Percentiles rank a stretch among this genome's conserved stretches.
These are phyloP conservation scores for Fibroporia radiculosa DNA, from an alignment of 768 basidiomycete species.

Conservation along the genomic window DNA sequence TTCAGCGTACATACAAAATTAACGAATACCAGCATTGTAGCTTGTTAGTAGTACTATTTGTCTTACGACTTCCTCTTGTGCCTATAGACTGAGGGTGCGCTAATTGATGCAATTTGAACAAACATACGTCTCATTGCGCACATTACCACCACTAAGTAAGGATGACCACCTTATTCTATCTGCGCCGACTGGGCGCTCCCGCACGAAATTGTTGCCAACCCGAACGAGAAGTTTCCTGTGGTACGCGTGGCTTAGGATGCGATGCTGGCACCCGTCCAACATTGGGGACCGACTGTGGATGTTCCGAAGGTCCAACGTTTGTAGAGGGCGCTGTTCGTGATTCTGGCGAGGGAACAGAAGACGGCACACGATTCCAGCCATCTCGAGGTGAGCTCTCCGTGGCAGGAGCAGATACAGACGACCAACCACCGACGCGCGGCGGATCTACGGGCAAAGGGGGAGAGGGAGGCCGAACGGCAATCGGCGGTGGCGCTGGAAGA, in stretches of 20 bases:
- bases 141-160: not conserved
- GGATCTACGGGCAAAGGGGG: not conserved
- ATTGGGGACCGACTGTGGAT: not conserved
- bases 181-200: constrained; percentile 16
- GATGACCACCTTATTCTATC: not conserved
- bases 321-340: too few species aligned
- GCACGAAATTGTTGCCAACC: constrained; percentile 24
- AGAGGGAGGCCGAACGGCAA: not conserved
- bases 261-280: not conserved
- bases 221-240: constrained; percentile 16
- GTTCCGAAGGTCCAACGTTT: too few species aligned
- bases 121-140: not conserved
- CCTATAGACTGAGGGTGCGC: not conserved
- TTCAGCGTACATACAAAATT: constrained; percentile 23
- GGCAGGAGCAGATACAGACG: not conserved
- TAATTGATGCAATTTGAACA: not conserved
- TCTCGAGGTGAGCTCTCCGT: not conserved
- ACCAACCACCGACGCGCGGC: not conserved
- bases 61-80: constrained; percentile 8
- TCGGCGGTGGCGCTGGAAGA: not conserved
- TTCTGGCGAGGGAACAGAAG: not conserved
- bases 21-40: constrained; percentile 23
- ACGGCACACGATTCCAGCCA: not conserved
- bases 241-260: not conserved
- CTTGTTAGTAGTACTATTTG: constrained; percentile 19